Conservation (phyloP, 2,329 filamentous ascomycete species). For the Neofusicoccum parvum region DNA sequence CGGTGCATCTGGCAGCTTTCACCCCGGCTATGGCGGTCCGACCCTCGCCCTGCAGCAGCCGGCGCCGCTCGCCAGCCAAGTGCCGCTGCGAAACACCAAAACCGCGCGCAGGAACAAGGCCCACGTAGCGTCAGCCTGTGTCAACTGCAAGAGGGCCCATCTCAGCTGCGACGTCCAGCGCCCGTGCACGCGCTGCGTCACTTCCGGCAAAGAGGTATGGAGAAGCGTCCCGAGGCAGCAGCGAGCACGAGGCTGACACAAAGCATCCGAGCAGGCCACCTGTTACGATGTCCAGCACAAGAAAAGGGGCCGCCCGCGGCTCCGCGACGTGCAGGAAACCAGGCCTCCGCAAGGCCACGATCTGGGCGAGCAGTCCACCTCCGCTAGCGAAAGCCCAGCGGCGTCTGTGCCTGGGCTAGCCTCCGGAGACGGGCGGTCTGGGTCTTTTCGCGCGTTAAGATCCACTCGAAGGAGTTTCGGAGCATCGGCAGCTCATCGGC, state of each 20-base stretch:
- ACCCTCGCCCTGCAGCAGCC: constrained; percentile 14
- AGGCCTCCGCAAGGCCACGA: constrained; percentile 39
- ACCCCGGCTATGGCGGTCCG: constrained; percentile 9
- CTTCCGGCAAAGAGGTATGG: constrained; percentile 68
- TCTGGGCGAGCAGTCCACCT: constrained; percentile 36
- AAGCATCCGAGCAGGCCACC: constrained; percentile 57
- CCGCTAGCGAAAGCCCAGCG: constrained; percentile 27
- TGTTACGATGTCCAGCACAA: constrained; percentile 86
- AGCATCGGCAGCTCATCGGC: constrained; percentile 20
- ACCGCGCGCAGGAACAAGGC: constrained; percentile 62
- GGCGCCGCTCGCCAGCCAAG: constrained; percentile 11
- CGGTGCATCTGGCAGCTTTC: constrained; percentile 6
- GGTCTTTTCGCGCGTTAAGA: constrained; percentile 9
- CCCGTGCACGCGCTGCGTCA: constrained; percentile 75
- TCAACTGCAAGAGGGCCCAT: constrained; percentile 84
- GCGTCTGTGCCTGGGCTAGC: constrained; percentile 29
- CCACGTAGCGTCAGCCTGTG: constrained; percentile 81
- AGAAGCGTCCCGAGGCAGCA: background rate
- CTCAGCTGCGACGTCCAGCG: constrained; percentile 68
- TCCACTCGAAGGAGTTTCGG: constrained; percentile 16
- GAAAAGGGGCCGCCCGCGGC: constrained; percentile 75
- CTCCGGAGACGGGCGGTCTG: constrained; percentile 26
- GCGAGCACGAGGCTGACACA: background rate
- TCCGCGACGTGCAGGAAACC: constrained; percentile 67
- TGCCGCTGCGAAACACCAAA: constrained; percentile 31